These are phyloP conservation scores for Zymoseptoria crescenta DNA, from an alignment of 2,329 filamentous ascomycete species.

Conservation along the genomic window DNA sequence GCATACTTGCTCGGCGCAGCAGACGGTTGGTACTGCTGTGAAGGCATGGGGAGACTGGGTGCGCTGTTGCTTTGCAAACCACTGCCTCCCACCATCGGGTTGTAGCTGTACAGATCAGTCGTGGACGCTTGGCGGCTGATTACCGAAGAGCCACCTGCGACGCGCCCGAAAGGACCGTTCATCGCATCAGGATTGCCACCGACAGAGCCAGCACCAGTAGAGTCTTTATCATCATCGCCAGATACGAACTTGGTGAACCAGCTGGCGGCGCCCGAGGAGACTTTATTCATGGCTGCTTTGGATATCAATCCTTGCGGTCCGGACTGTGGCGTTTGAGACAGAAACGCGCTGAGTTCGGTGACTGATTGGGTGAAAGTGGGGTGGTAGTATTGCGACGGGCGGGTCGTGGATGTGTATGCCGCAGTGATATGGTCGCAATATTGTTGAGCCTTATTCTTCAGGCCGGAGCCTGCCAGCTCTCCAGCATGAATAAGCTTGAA, in stretches of 20 bases:
- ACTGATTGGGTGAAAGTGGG: slow-evolving; percentile 63
- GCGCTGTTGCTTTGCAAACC: slow-evolving; percentile 11
- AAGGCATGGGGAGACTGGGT: slow-evolving; percentile 7
- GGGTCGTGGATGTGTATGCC: slow-evolving; percentile 71
- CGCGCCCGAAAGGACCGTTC: slow-evolving; percentile 64
- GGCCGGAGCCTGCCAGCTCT: slow-evolving; percentile 74
- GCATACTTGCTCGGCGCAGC: slow-evolving; percentile 25
- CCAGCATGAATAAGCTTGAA: slow-evolving; percentile 90
- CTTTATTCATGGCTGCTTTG: slow-evolving; percentile 91
- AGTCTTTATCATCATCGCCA: slow-evolving; percentile 70
- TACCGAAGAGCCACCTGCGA: slow-evolving; percentile 55
- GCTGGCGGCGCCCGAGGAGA: slow-evolving; percentile 81
- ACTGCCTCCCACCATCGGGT: slow-evolving; percentile 38
- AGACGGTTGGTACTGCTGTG: slow-evolving; percentile 12
- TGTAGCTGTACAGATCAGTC: slow-evolving; percentile 61
- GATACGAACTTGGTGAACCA: slow-evolving; percentile 95
- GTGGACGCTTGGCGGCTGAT: slow-evolving; percentile 53
- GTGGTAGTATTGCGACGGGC: slow-evolving; percentile 81
- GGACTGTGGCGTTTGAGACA: slow-evolving; percentile 71
- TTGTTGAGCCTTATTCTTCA: slow-evolving; percentile 71
- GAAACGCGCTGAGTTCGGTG: slow-evolving; percentile 73
- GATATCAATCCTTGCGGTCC: slow-evolving; percentile 77
- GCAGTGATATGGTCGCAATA: slow-evolving; percentile 81
- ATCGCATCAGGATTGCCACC: slow-evolving; percentile 25
- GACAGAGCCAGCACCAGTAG: slow-evolving; percentile 48